Evolutionary conservation across 164 flowering plant species (phyloP), one percentile per base, ranked within the genome.

Genomic region (Houttuynia cordata): DNA sequence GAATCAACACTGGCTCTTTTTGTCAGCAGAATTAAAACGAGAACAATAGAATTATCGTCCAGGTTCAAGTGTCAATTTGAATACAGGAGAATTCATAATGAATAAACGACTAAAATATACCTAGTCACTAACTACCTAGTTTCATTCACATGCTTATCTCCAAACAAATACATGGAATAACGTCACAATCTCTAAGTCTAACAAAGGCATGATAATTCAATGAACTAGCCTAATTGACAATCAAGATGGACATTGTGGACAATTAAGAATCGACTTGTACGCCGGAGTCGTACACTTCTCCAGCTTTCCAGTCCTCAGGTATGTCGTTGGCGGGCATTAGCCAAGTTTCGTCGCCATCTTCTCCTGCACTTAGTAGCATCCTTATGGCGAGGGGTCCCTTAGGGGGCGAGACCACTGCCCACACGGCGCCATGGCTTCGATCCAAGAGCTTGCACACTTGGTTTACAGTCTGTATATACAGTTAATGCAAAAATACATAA

Each of bases 321-420:
- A 88, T 78, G 68, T 72, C 53, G 51, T 84, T 86, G 4, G 64
- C 59, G 7, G 97, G 89, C 41, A 81, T 83, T 0, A 81, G 68
- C 96, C 97, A 88, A 24, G 75, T 66, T 67, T 88, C 94, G 37
- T 91, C 91, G 51, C 84, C 97, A 41, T 81, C 78, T 0, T 80
- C 88, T 17, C 71, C 78, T 22, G 64, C 78, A 57, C 83, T 82
- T 23, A 91, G 67, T 22, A 91, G 60, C 94, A 91, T 88, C 72
- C 97, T 80, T 53, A 88, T 9, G 0, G 86, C 72, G 64, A 91
- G 59, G 0, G 84, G 79, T 24, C 91, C 94, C 8, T 77, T 83
- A 4, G 94, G 97, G 3, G 97, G 94, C 5, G 83, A 53, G 0
- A 59, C 68, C 0, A 75, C 74, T 21, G 96, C 68, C 94, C 94